phyloP scores from a whole-genome alignment of 257 asterid species.

The Parsonsia alboflavescens region DNA sequence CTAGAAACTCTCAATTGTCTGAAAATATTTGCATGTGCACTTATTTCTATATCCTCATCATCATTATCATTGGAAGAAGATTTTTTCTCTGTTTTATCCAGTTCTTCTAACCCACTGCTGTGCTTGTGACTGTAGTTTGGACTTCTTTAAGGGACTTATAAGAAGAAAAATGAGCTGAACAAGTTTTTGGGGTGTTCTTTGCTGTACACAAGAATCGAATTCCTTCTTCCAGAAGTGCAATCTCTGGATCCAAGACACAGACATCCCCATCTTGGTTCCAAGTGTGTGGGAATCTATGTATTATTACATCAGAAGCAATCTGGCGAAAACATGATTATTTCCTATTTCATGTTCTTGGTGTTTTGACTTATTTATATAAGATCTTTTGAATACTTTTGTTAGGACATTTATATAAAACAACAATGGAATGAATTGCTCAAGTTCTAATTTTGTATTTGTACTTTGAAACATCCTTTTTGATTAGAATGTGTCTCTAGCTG shows the following conservation, averaged over 20 bases:
- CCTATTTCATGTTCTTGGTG: no score
- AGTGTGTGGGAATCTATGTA: no score
- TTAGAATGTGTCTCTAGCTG: no score
- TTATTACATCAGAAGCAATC: no score
- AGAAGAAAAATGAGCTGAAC: constrained; percentile 52
- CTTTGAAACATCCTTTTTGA: no score
- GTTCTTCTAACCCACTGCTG: background rate
- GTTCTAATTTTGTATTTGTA: no score
- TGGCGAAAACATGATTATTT: no score
- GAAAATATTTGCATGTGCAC: background rate
- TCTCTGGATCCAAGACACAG: background rate
- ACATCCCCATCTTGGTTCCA: background rate
- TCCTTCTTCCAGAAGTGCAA: background rate
- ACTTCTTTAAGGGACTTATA: constrained; percentile 80
- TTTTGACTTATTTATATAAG: no score
- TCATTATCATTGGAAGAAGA: background rate
- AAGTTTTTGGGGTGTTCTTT: background rate
- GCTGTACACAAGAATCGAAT: background rate
- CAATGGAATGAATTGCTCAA: no score
- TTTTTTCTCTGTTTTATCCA: background rate
- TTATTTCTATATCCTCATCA: no score
- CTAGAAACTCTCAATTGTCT: background rate
- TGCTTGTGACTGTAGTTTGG: constrained; percentile 60
- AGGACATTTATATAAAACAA: no score
- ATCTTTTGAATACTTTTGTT: no score